Evolutionary conservation across 495 filamentous ascomycete genomes (phyloP), one percentile per base, ranked within the genome.

Genomic region (Talaromyces liani): DNA sequence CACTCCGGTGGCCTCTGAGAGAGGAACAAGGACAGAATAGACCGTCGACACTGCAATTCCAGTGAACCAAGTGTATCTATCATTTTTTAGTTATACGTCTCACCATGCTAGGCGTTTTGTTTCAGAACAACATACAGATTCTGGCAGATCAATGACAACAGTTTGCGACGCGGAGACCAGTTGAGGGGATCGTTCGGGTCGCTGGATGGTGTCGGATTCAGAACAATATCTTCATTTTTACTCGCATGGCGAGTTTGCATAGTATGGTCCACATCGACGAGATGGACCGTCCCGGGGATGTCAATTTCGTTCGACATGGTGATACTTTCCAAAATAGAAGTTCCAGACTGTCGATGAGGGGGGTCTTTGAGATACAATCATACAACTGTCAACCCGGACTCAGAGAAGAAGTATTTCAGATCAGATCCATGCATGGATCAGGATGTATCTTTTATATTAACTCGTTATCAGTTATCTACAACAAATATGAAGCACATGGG

Each of bases 111-210:
- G n/a, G 60, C 16, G n/a, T 33, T 18, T 34, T 47, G 12, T 14
- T 33, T n/a, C n/a, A 2, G 22, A n/a, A 59, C 45, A 39, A 67
- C 76, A 65, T 47, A 80, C 77, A 72, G 63, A 70, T 69, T 83
- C 10, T 79, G 76, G 64, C 79, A 81, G 36, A 76, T 62, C 1
- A 82, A 81, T 3, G 82, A 82, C 45, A 85, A 65, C 14, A 78
- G 64, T 70, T 87, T 88, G 54, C 84, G 78, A 41, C 75, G 72
- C 4, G 72, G 77, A 60, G 83, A 79, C 85, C 85, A 87, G 62
- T 87, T 87, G 65, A 88, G 70, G 12, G 85, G 84, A 63, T 88
- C 85, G 58, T 87, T 79, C 2, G 84, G 83, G 64, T 87, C 80
- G 49, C 70, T 69, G 0, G 84, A 86, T 1, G 85, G 85, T 0